phyloP scores from a whole-genome alignment of 2,329 filamentous ascomycete species.

The Fusarium falciforme region DNA sequence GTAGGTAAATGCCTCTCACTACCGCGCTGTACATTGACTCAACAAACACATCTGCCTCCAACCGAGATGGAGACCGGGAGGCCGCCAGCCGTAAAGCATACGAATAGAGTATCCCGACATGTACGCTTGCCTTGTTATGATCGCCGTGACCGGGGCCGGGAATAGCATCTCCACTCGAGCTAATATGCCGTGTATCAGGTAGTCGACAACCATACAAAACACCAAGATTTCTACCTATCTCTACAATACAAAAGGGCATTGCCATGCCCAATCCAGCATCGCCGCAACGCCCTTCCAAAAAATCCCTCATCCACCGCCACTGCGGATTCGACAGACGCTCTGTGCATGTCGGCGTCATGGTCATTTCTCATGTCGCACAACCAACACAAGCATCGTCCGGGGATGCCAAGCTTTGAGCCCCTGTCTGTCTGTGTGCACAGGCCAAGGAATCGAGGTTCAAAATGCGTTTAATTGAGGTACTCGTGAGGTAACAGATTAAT shows the following conservation, averaged over 20 bases:
- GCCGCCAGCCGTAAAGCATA: not conserved
- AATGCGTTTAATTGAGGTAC: not conserved
- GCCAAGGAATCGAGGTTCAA: not conserved
- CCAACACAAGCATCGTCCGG: not conserved
- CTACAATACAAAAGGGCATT: conserved; percentile 30
- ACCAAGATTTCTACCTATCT: conserved; percentile 7
- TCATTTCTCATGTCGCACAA: not conserved
- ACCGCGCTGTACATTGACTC: not conserved
- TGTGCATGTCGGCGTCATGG: not conserved
- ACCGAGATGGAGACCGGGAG: not conserved
- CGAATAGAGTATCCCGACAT: not conserved
- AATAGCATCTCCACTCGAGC: conserved; percentile 15
- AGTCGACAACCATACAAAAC: conserved; percentile 8
- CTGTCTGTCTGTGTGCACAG: not conserved
- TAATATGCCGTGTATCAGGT: conserved; percentile 9
- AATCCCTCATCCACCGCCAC: conserved; percentile 17
- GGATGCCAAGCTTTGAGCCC: not conserved
- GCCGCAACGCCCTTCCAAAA: not conserved
- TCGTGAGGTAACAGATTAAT: not conserved
- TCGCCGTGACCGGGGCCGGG: not conserved
- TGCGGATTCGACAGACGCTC: not conserved
- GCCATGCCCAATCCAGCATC: conserved; percentile 17
- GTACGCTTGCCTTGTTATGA: not conserved
- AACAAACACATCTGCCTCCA: not conserved
- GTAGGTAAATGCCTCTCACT: not conserved